These are phyloP conservation scores for Coemansia aciculifera DNA, from an alignment of 192 early-diverging fungal species.

Conservation along the genomic window DNA sequence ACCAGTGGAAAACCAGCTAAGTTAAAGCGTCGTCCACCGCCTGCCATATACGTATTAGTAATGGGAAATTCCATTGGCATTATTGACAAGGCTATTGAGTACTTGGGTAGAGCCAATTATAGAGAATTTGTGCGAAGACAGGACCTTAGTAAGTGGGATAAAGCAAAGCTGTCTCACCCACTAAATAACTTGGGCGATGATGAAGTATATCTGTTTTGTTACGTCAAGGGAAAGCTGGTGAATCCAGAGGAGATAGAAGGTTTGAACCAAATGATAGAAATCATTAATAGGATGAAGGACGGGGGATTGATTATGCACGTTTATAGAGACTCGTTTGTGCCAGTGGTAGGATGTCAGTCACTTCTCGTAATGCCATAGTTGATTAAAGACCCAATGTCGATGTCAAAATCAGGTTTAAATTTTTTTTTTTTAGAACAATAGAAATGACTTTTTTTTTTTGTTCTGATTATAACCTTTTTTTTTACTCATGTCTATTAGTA, in stretches of 20 bases:
- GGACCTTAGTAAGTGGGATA: background rate
- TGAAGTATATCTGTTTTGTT: background rate
- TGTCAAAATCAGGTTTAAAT: background rate
- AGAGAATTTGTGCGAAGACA: background rate
- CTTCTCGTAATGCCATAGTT: background rate
- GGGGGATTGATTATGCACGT: too few relatives aligned
- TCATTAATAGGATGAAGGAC: too few relatives aligned
- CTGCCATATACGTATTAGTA: background rate
- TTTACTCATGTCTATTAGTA: background rate
- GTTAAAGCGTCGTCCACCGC: background rate
- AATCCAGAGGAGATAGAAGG: background rate
- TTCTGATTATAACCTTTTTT: constrained; percentile 2
- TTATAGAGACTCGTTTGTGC: too few relatives aligned
- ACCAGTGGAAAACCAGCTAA: background rate
- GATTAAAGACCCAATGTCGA: background rate
- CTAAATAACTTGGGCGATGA: background rate
- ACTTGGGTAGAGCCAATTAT: background rate
- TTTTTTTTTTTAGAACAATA: background rate
- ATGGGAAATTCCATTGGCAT: background rate
- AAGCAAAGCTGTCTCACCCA: background rate
- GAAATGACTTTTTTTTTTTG: too few relatives aligned
- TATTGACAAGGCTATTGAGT: background rate
- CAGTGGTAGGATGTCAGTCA: too few relatives aligned
- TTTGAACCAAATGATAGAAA: background rate
- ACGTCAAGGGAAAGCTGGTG: background rate